Base-by-base conservation (phyloP, 1,284 basidiomycete genomes). In the Trichosporon coremiiforme region DNA sequence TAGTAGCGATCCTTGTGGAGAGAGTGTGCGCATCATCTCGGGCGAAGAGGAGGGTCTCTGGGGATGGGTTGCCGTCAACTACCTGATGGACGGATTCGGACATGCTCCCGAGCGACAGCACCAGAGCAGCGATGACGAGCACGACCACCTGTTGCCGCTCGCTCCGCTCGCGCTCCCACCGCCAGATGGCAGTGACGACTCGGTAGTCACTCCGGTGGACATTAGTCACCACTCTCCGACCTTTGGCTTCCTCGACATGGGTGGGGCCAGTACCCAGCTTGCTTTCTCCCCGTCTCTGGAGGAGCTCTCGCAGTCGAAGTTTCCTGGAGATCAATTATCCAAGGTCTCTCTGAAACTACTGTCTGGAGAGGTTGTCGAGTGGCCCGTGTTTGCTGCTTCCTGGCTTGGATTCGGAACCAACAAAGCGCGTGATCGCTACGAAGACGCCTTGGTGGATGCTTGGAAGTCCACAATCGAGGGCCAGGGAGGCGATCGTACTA, bases 341-440 rank as follows among this genome's bases (percentile, higher is more conserved):
- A 89, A 91, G 71, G 93, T 99, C 41, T 87, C 90, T 25, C 82
- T 99, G 64, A 88, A 92, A 70, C 86, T 97, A 64, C 83, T 99
- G 53, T 89, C 91, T 38, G 95, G 96, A 4, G 88, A 91, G 77
- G 90, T 93, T 74, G 91, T 98, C 65, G 87, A 88, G 71, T 95
- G 98, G 85, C 89, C 91, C 70, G 94, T 99, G 17, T 99, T 99
- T 75, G 95, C 98, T 66, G 97, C 96, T 65, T 98, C 95, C 0
- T 99, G 97, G 94, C 86, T 99, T 33, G 97, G 96, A 6, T 99
- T 96, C 80, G 97, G 97, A 25, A 98, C 97, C 45, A 99, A 99
- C 78, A 90, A 94, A 82, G 96, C 94, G 12, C 85, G 96, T 73
- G 92, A 97, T 78, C 90, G 95, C 68, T 99, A 99, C 81, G 88